A percentile compares a stretch with the other conserved stretches of the same genome.
These are phyloP conservation scores for Boletellus ananiceps DNA, from an alignment of 768 basidiomycete species.

Conservation along the genomic window DNA sequence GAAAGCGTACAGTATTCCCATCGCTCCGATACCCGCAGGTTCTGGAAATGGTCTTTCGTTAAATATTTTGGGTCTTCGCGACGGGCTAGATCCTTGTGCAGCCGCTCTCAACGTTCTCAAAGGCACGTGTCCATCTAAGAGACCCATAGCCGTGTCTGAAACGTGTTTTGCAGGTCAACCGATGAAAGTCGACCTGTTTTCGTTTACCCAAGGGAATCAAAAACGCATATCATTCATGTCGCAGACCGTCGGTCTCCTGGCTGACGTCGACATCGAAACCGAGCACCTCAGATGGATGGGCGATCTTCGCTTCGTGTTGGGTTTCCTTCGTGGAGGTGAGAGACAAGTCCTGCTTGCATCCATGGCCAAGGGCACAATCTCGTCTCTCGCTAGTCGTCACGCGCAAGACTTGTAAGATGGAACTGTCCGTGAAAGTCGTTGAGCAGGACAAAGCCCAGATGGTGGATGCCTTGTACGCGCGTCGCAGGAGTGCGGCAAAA, in stretches of 20 bases:
- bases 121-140: constrained; percentile 35
- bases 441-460: constrained; percentile 70
- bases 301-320: constrained; percentile 69
- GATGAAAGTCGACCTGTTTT: constrained; percentile 75
- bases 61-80: constrained; percentile 65
- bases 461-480: constrained; percentile 47
- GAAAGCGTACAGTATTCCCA: constrained; percentile 60
- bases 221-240: constrained; percentile 76
- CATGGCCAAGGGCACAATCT: background rate
- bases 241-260: constrained; percentile 79
- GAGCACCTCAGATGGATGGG: constrained; percentile 88
- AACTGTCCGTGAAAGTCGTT: constrained; percentile 65
- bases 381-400: constrained; percentile 43
- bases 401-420: constrained; percentile 62
- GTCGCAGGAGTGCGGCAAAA: constrained; percentile 25
- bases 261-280: constrained; percentile 80
- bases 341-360: background rate
- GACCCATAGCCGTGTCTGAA: background rate
- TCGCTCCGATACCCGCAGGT: constrained; percentile 78
- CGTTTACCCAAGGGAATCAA: constrained; percentile 63
- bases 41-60: constrained; percentile 76
- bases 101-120: constrained; percentile 78
- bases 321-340: constrained; percentile 67
- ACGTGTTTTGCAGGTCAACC: constrained; percentile 47
- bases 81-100: constrained; percentile 66